A percentile compares a stretch with the other conserved stretches of the same genome.
phyloP scores from a whole-genome alignment of 129 eudicot species.

The Logfia minima region DNA sequence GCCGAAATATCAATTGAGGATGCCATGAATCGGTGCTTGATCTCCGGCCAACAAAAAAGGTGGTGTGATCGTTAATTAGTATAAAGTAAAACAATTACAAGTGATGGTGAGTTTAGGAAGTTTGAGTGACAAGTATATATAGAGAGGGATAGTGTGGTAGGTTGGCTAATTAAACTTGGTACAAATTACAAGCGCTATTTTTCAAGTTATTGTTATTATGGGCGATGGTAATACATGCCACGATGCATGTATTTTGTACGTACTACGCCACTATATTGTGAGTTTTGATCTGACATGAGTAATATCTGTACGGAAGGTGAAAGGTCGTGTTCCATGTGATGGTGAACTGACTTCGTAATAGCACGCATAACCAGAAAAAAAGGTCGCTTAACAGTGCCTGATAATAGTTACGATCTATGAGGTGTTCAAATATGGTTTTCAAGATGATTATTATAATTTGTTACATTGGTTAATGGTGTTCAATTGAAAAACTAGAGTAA shows the following conservation, averaged over 20 bases:
- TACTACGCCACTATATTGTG: too few species aligned
- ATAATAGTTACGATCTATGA: too few species aligned
- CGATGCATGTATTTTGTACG: neutral
- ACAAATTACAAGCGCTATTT: neutral
- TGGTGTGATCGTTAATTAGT: neutral
- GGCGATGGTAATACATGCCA: neutral
- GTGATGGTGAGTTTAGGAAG: conserved; percentile 12
- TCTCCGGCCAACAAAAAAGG: neutral
- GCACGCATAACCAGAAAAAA: too few species aligned
- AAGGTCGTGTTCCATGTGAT: too few species aligned
- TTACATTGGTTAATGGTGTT: too few species aligned
- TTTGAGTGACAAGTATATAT: neutral
- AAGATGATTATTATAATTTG: too few species aligned
- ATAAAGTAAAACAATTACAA: neutral
- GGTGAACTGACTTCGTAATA: too few species aligned
- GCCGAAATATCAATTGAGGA: conserved; percentile 31
- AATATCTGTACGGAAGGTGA: too few species aligned
- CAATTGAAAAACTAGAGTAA: too few species aligned
- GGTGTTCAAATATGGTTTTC: too few species aligned
- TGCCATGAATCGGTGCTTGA: conserved; percentile 20
- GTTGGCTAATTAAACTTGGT: neutral
- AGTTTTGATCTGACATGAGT: too few species aligned
- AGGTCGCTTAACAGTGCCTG: too few species aligned
- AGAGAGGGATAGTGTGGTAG: neutral
- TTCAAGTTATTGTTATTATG: neutral